Base-by-base conservation (phyloP, 192 early-diverging fungal species). In the Coemansia erecta region DNA sequence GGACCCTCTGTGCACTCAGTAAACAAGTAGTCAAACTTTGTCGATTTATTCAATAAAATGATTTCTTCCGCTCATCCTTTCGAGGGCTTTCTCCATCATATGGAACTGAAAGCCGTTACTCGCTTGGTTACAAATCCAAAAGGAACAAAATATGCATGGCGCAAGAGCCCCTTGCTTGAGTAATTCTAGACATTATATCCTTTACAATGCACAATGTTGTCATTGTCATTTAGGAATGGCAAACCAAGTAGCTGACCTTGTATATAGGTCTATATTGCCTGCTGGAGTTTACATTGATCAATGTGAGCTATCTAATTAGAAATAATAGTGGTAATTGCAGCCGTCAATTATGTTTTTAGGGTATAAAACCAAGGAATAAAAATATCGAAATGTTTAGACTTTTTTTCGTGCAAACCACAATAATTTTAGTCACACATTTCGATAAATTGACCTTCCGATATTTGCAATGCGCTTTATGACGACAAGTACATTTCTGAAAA, bases 1-100 rank as follows among this genome's bases (percentile, higher is more conserved):
- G 55, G 75, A 78, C 28, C 75, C 75, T 23, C 53, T 78, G 3
- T 78, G 75, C 51, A 78, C 75, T 21, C 49, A 50, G 18, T 70
- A 41, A 35, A 14, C 17, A 31, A 18, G 47, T 49, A 49, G 23
- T 10, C 2, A 22, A 8, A 7, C 35, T 9, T 37, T 7, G 35
- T 37, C 35, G 10, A 37, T 8, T 8, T 37, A 37, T 37, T 37
- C 35, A 37, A 37, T 37, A 37, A 37, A 37, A 37, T 37, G 10
- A 5, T 7, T 37, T 37, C 1, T 11, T 37, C 8, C 10, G 28
- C 7, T 31, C 28, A 31, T 31, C 28, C 28, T 31, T 31, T 5
- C 28, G n/a, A n/a, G n/a, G n/a, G n/a, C n/a, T n/a, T n/a, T n/a
- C n/a, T n/a, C 10, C 10, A 37, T 37, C 35, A 37, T 37, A 37